phyloP scores from a whole-genome alignment of 495 filamentous ascomycete species.

The Xylaria longipes region DNA sequence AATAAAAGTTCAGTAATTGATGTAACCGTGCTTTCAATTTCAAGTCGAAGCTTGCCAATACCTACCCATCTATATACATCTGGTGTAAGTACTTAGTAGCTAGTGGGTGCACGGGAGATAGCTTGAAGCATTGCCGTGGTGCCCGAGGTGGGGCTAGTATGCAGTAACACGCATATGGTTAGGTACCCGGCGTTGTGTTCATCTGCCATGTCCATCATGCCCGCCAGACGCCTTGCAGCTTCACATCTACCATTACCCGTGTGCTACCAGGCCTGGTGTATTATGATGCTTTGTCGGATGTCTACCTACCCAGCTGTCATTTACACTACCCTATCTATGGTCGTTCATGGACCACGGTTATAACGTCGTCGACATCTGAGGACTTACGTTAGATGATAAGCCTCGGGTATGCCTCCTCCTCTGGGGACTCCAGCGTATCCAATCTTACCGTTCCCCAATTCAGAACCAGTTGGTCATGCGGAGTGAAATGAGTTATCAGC shows the following conservation, averaged over 20 bases:
- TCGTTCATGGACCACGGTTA: background rate
- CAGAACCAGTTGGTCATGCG: background rate
- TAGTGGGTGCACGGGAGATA: background rate
- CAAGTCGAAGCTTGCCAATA: background rate
- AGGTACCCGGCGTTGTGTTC: background rate
- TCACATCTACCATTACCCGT: background rate
- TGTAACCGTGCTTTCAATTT: background rate
- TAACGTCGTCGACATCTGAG: background rate
- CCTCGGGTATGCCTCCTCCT: background rate
- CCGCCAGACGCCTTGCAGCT: background rate
- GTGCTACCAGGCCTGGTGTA: background rate
- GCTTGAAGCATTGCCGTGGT: conserved; percentile 2
- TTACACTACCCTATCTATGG: background rate
- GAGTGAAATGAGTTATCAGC: conserved; percentile 3
- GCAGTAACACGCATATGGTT: conserved; percentile 3
- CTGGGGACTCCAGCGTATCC: background rate
- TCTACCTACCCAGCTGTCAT: background rate
- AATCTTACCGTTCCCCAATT: background rate
- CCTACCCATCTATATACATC: background rate
- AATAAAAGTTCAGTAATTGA: conserved; percentile 1
- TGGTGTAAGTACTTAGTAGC: background rate
- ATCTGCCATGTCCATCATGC: background rate
- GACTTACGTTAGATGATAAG: too few species aligned
- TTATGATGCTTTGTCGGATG: background rate
- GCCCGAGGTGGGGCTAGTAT: background rate